Evolutionary conservation across 805 yeast species (phyloP), one percentile per base, ranked within the genome.

Genomic region (Osmozyma mogii): DNA sequence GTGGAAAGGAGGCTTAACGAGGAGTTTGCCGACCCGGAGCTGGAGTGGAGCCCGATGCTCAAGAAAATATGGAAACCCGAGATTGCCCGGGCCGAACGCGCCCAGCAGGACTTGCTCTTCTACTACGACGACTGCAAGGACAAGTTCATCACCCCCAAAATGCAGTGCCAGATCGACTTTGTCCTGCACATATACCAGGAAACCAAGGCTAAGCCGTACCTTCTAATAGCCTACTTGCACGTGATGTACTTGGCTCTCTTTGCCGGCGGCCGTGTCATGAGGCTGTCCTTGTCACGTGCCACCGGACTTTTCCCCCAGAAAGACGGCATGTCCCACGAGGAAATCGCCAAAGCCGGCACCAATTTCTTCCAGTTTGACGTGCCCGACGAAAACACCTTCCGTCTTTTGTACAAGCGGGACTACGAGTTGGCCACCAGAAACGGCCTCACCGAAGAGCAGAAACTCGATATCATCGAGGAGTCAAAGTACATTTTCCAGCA

Each of bases 231-330:
- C 4, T 84, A 84, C 53, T 73, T 84, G 61, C 95, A 84, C 50
- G 92, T 82, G 27, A 68, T 84, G 74, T 84, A 84, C 55, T 58
- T 84, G 47, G 94, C 92, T 0, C 66, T 84, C 29, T 84, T 84
- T 59, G 94, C 94, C 2, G 95, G 95, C 29, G 94, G 94, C 11
- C 65, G 77, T 38, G 64, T 84, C 19, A 68, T 84, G 73, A 61
- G 78, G 36, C 75, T 87, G 0, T 70, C 76, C 11, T 55, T 84
- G 17, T 62, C 77, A 29, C 72, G 69, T 45, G 78, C 85, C 15
- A 58, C 78, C 5, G 84, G 87, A 2, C 54, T 83, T 32, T 81
- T 82, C 66, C 94, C 94, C 7, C 77, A 78, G 42, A 71, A 78
- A 27, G 72, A 72, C 31, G 84, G 84, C 16, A 62, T 74, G 41